These are phyloP conservation scores for Aspergillus cavernicola DNA, from an alignment of 495 filamentous ascomycete genomes.

Conservation along the genomic window DNA sequence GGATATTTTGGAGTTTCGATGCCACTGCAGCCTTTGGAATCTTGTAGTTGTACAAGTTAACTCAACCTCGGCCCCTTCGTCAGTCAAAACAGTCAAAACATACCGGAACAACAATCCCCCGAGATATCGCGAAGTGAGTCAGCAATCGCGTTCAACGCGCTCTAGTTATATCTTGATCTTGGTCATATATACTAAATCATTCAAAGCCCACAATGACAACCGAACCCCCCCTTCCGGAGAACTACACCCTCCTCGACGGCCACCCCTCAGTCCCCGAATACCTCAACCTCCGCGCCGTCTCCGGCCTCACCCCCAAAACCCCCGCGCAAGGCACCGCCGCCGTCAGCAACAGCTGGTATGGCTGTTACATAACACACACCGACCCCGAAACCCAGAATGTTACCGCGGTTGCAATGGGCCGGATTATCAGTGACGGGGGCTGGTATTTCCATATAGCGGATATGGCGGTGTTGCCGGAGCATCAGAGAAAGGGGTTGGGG, in stretches of 20 bases:
- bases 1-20: too few species aligned
- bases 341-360: slow-evolving; percentile 38
- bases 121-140: too few species aligned
- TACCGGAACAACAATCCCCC: too few species aligned
- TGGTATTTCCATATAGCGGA: slow-evolving; percentile 54
- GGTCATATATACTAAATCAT: too few species aligned
- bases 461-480: slow-evolving; percentile 45
- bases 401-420: slow-evolving; percentile 43
- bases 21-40: too few species aligned
- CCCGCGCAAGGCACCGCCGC: slow-evolving; percentile 33
- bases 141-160: too few species aligned
- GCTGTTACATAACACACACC: slow-evolving; percentile 34
- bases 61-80: too few species aligned
- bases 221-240: slow-evolving; percentile 19
- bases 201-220: too few species aligned
- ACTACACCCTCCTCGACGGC: slow-evolving; percentile 32
- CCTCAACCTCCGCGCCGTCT: slow-evolving; percentile 31
- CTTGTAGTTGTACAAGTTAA: too few species aligned
- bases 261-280: slow-evolving; percentile 37
- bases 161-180: too few species aligned
- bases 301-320: slow-evolving; percentile 36
- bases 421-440: slow-evolving; percentile 51
- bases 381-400: background rate
- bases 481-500: slow-evolving; percentile 49
- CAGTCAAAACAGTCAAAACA: too few species aligned